Conservation (phyloP, 768 basidiomycete species). For the Termitomyces sp. region DNA sequence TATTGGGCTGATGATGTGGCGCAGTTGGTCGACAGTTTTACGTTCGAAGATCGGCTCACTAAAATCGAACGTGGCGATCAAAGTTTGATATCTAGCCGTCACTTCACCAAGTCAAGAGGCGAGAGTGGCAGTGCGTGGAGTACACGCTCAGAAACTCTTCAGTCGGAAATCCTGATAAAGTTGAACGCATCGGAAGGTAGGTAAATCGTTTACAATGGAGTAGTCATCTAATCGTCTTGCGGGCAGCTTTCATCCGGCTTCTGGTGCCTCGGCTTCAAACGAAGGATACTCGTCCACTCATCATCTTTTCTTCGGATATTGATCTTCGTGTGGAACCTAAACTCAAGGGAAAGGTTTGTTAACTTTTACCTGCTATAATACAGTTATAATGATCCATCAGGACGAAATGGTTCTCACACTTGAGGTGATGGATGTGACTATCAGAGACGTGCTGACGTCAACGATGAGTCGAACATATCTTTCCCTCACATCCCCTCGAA, state of each 20-base stretch:
- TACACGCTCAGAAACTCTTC: slow-evolving; percentile 17
- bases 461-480: slow-evolving; percentile 40
- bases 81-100: slow-evolving; percentile 76
- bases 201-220: slow-evolving; percentile 12
- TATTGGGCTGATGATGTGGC: slow-evolving; percentile 83
- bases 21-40: slow-evolving; percentile 58
- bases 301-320: slow-evolving; percentile 56
- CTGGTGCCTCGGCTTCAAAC: slow-evolving; percentile 40
- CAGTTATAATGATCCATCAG: slow-evolving; percentile 28
- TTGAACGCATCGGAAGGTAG: slow-evolving; percentile 41
- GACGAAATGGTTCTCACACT: slow-evolving; percentile 68
- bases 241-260: slow-evolving; percentile 35
- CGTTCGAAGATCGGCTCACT: slow-evolving; percentile 18
- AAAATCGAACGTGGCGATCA: slow-evolving; percentile 44
- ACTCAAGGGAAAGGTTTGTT: slow-evolving; percentile 56
- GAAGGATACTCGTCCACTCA: slow-evolving; percentile 39
- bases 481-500: slow-evolving; percentile 48
- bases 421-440: slow-evolving; percentile 53
- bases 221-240: background rate
- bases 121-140: slow-evolving; percentile 35
- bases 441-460: slow-evolving; percentile 41
- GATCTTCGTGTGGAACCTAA: slow-evolving; percentile 62
- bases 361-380: background rate
- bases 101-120: slow-evolving; percentile 55
- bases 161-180: slow-evolving; percentile 46